A percentile compares a stretch with the other conserved stretches of the same genome.
phyloP scores from a whole-genome alignment of 768 basidiomycete genomes.

The Tubosaeta brunneosetosa region DNA sequence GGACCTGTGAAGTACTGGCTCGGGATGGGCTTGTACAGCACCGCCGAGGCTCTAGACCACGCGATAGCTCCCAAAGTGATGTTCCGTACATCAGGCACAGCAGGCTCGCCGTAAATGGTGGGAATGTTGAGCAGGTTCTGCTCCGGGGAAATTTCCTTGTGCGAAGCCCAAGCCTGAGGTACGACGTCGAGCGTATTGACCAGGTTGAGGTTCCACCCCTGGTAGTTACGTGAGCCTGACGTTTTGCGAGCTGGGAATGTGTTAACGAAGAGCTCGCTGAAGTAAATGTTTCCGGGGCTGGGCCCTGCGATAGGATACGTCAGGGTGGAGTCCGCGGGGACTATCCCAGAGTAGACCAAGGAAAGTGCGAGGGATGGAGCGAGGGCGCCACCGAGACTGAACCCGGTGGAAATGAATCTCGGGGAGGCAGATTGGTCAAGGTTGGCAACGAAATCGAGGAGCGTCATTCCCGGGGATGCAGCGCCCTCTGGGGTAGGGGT shows the following conservation, averaged over 20 bases:
- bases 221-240: neutral
- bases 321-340: neutral
- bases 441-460: slow-evolving; percentile 2
- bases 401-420: slow-evolving; percentile 5
- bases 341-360: neutral
- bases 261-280: neutral
- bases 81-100: neutral
- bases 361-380: slow-evolving; percentile 8
- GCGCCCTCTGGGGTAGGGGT: neutral
- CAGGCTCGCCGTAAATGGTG: neutral
- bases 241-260: neutral
- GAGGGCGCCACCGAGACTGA: slow-evolving; percentile 3
- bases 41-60: neutral
- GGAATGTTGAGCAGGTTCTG: neutral
- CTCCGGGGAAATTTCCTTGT: neutral
- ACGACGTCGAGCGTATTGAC: neutral
- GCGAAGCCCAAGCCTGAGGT: neutral
- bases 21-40: neutral
- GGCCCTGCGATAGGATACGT: slow-evolving; percentile 8
- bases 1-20: neutral
- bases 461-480: neutral
- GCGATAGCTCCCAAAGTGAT: neutral
- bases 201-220: neutral
- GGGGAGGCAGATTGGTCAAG: neutral
- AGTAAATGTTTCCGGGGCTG: slow-evolving; percentile 9